Base-by-base conservation (phyloP, 2,329 filamentous ascomycete species). In the Aspergillus floridensis region DNA sequence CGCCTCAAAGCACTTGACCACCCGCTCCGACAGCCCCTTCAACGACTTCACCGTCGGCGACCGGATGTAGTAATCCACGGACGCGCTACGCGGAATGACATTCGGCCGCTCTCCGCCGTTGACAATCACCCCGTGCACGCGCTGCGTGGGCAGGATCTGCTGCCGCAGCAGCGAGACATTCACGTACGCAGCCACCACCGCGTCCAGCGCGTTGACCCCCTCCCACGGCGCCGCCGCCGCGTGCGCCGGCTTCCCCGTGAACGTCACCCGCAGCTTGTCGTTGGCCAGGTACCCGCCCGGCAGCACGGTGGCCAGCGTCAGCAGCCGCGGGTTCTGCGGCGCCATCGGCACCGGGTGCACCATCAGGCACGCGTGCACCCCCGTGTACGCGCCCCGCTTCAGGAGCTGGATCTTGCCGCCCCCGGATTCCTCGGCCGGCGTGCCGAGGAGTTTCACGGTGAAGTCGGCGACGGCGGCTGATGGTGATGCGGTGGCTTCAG, bases 121-220 rank as follows among this genome's bases (percentile, higher is more conserved):
- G 0, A 77, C 78, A 55, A 86, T 82, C 48, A 83, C 77, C 0
- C 82, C 77, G 59, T 84, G 80, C 16, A 83, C 75, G 31, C 79
- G 78, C 62, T 81, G 76, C 26, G 78, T 77, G 0, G 82, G 80
- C 60, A 79, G 74, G 4, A 82, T 79, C 68, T 86, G 84, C 68
- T 86, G 84, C 2, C 84, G 76, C 6, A 86, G 74, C 2, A 82
- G 75, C 0, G 80, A 81, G 11, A 86, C 70, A 50, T 70, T 72
- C 26, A 72, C 67, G 59, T 76, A 77, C 0, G 72, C 79, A 0
- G 78, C 76, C 3, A 86, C 74, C 14, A 84, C 72, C 0, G 83
- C 84, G 64, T 86, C 84, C 1, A 86, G 76, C 0, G 84, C 84
- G 68, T 86, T 86, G 63, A 82, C 77, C 0, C 84, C 84, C 14